Percentiles rank a stretch among this genome's conserved stretches.
These are phyloP conservation scores for Danielia reshetovae DNA, from an alignment of 805 yeast genomes.

Conservation along the genomic window DNA sequence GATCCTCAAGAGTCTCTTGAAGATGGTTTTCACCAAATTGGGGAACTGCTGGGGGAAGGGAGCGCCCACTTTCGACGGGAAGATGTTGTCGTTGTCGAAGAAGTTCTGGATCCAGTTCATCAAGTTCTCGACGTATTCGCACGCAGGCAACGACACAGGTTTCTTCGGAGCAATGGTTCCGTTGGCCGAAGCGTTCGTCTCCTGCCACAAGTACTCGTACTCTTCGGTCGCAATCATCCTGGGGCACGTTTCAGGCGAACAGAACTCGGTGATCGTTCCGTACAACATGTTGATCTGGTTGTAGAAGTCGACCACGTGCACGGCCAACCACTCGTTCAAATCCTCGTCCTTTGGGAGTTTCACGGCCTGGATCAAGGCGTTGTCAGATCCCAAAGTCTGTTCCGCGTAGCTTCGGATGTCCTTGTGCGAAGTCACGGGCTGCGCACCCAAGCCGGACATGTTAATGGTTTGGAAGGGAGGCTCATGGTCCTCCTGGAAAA, in stretches of 20 bases:
- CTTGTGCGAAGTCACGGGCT: constrained; percentile 50
- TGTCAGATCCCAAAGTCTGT: constrained; percentile 90
- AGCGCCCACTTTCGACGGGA: constrained; percentile 88
- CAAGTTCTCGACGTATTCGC: constrained; percentile 87
- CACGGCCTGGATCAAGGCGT: constrained; percentile 88
- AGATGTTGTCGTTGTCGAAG: constrained; percentile 83
- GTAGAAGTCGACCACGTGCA: constrained; percentile 95
- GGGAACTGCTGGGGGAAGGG: constrained; percentile 86
- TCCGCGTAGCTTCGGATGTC: constrained; percentile 88
- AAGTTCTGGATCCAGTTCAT: constrained; percentile 96
- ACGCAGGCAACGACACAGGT: constrained; percentile 89
- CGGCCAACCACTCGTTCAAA: constrained; percentile 91
- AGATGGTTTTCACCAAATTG: constrained; percentile 73
- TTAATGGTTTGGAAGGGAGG: constrained; percentile 32
- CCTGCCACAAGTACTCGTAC: constrained; percentile 97
- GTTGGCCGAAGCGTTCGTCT: constrained; percentile 38
- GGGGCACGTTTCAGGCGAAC: constrained; percentile 94
- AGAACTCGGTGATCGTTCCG: constrained; percentile 92
- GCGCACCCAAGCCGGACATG: constrained; percentile 18
- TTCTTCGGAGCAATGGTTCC: constrained; percentile 42
- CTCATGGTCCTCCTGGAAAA: constrained; percentile 3
- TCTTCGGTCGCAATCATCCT: constrained; percentile 97
- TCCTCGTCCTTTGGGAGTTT: constrained; percentile 92
- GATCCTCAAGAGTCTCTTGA: constrained; percentile 87
- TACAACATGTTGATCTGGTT: constrained; percentile 95